Evolutionary conservation across 306 rosid species (phyloP).

Genomic region (Rosa persica): DNA sequence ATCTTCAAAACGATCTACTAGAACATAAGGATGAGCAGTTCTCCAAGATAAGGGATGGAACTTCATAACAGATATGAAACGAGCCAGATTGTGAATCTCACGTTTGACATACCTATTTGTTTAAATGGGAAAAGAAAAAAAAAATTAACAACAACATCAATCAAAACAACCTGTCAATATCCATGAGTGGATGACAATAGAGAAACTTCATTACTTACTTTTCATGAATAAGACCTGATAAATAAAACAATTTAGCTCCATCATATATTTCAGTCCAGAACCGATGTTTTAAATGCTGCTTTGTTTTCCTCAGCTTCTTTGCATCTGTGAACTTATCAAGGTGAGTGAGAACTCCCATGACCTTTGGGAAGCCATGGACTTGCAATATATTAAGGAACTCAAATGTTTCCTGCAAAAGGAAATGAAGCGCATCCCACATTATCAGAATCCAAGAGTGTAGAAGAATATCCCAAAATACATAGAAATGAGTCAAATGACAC

Average conservation of each 20-base stretch:
- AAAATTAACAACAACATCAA: background rate
- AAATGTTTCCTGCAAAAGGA: slow-evolving; percentile 55
- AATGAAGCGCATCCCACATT: too few relatives aligned
- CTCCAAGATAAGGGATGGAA: slow-evolving; percentile 94
- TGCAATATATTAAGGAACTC: slow-evolving; percentile 93
- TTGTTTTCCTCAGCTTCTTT: slow-evolving; percentile 78
- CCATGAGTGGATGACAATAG: background rate
- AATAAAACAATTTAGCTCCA: slow-evolving; percentile 91
- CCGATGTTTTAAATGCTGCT: slow-evolving; percentile 85
- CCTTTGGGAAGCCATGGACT: slow-evolving; percentile 89
- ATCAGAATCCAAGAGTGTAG: too few relatives aligned
- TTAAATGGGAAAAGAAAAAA: slow-evolving; percentile 12
- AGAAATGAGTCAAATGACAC: too few relatives aligned
- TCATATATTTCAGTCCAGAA: slow-evolving; percentile 93
- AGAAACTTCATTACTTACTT: slow-evolving; percentile 56
- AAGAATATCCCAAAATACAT: too few relatives aligned
- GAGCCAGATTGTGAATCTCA: slow-evolving; percentile 89
- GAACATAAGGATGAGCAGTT: slow-evolving; percentile 79
- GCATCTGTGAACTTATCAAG: slow-evolving; percentile 84
- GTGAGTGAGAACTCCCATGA: slow-evolving; percentile 98
- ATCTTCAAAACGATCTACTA: slow-evolving; percentile 95
- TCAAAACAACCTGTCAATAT: too few relatives aligned
- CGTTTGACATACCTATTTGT: slow-evolving; percentile 75
- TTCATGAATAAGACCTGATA: slow-evolving; percentile 87
- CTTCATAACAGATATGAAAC: slow-evolving; percentile 93